phyloP scores from a whole-genome alignment of 129 eudicot species.

The Erigeron canadensis region DNA sequence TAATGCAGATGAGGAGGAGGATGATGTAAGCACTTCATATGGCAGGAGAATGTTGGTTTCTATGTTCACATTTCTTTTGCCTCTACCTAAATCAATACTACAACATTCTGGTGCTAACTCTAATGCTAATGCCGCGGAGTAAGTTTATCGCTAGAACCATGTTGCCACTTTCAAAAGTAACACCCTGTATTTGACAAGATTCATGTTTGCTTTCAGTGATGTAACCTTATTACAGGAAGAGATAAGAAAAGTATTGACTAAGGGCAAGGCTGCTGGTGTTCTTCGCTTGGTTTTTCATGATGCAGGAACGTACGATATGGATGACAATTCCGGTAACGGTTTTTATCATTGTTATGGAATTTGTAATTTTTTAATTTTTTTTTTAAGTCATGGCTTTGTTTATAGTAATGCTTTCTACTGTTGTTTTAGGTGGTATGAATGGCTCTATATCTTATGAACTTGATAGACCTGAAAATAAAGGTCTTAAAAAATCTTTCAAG shows the following conservation, averaged over 20 bases:
- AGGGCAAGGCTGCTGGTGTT: conserved; percentile 87
- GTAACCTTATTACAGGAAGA: conserved; percentile 54
- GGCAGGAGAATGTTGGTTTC: conserved; percentile 60
- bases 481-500: conserved; percentile 79
- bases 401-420: neutral
- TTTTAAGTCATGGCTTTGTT: conserved; percentile 11
- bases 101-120: conserved; percentile 27
- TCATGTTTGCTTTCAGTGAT: conserved; percentile 48
- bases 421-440: conserved; percentile 86
- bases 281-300: conserved; percentile 98
- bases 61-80: conserved; percentile 48
- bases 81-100: conserved; percentile 31
- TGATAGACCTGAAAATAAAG: conserved; percentile 90
- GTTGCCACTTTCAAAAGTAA: neutral
- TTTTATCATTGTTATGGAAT: conserved; percentile 4
- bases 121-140: conserved; percentile 64
- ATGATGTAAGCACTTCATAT: conserved; percentile 28
- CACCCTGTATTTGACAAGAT: conserved; percentile 1
- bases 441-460: conserved; percentile 92
- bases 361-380: too few relatives aligned
- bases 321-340: conserved; percentile 58
- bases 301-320: conserved; percentile 79
- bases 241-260: conserved; percentile 75
- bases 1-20: conserved; percentile 34
- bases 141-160: conserved; percentile 27